phyloP scores from a whole-genome alignment of 106 monocot species.

The Allium cepa region DNA sequence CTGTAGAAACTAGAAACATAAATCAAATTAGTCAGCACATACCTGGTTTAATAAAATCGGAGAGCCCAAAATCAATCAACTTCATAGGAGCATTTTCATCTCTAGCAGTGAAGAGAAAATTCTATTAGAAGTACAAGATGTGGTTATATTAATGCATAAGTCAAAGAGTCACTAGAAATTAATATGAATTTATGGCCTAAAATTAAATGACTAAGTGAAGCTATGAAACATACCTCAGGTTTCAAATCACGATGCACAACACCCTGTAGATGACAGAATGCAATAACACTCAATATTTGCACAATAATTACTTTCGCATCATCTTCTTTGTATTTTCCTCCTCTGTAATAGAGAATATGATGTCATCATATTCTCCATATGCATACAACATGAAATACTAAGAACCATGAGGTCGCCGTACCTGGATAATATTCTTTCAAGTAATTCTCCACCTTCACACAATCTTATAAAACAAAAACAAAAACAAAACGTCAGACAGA shows the following conservation, averaged over 20 bases:
- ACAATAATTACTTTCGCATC: slow-evolving; percentile 80
- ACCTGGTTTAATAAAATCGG: slow-evolving; percentile 35
- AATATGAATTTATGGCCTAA: neutral
- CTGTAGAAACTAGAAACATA: too few species aligned
- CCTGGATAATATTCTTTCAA: slow-evolving; percentile 28
- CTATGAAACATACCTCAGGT: slow-evolving; percentile 58
- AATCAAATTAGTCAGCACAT: neutral
- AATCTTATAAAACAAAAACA: slow-evolving; percentile 29
- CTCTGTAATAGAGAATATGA: slow-evolving; percentile 34
- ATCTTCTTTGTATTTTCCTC: slow-evolving; percentile 88
- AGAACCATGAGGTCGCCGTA: slow-evolving; percentile 31
- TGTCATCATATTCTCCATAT: neutral
- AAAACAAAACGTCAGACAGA: neutral
- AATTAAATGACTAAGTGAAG: neutral
- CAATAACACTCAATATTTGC: slow-evolving; percentile 77
- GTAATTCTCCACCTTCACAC: slow-evolving; percentile 40
- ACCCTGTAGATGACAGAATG: slow-evolving; percentile 97
- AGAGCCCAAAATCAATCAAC: slow-evolving; percentile 35
- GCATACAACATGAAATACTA: neutral
- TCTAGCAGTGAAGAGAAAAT: slow-evolving; percentile 30
- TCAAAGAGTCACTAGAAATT: neutral
- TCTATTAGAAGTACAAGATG: slow-evolving; percentile 9
- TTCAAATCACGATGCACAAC: slow-evolving; percentile 98
- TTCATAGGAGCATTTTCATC: slow-evolving; percentile 30
- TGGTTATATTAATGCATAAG: too few species aligned